Evolutionary conservation across 352 stramenopile species (phyloP), one percentile per base, ranked within the genome.

Genomic region (Elongisporangium undulatum): DNA sequence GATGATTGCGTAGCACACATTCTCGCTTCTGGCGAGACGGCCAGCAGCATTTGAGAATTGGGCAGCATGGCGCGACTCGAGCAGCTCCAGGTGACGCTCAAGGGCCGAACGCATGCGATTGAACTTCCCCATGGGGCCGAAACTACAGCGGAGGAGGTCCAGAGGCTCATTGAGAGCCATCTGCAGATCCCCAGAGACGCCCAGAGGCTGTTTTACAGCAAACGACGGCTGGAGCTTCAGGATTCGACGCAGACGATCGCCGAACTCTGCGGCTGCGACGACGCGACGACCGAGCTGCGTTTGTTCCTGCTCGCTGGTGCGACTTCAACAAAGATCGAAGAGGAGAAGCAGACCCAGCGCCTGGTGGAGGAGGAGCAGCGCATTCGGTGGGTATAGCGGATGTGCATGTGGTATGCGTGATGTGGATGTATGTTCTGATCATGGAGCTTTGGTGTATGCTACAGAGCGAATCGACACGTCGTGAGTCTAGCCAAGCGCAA

Each of bases 401-500:
- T 51, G 51, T 39, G 34, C 24, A 51, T 21, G 29, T 13, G 6
- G 3, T 12, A 16, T 4, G 26, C 23, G 4, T 52, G 24, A 56
- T 12, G n/a, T n/a, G n/a, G n/a, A n/a, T n/a, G n/a, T n/a, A n/a
- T n/a, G n/a, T n/a, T 67, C 38, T 52, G 16, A 53, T 12, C 12
- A 49, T 41, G 17, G 17, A 6, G 16, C 7, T 10, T 54, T 22
- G 19, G 49, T 41, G 23, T 5, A 13, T 63, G 29, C 16, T 67
- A 8, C 29, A 92, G 82, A 16, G 73, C 76, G 7, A 84, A 52
- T 45, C 82, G 84, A 53, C 63, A 54, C 8, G 62, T 90, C 9
- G 77, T 94, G 10, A 79, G 73, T 45, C 87, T 94, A 16, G 62
- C 64, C 17, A 74, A 77, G 56, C 63, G 70, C 4, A 94, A 94